Base-by-base conservation (phyloP, 306 rosid species). In the Vigna nakashimae region DNA sequence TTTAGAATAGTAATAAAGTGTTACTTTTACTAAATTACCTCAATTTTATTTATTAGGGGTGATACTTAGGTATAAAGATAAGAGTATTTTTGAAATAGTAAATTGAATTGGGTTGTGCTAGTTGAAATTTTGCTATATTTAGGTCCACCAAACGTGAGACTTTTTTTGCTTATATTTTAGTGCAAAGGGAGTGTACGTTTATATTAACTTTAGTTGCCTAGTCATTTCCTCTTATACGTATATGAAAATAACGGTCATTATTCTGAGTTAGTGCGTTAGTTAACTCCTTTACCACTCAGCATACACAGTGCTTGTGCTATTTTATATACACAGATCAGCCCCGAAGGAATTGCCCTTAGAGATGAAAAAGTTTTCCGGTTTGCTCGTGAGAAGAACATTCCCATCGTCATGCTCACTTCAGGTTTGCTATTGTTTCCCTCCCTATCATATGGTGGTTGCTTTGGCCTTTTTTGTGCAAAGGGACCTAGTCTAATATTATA, bases 331-430 rank as follows among this genome's bases (percentile, higher is more conserved):
- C 91, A 94, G 98, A 87, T 94, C 64, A 94, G 97, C 89, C 91
- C 98, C 67, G 87, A 84, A 6, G 98, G 98, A 84, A 72, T 94
- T 75, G 82, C 90, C 53, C 76, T 17, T 8, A 89, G 98, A 80
- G 98, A 94, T 80, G 98, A 94, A 82, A 94, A 88, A 89, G 97
- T 94, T 69, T 94, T 94, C 82, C 80, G 75, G 70, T 90, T 90
- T 84, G 94, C 97, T 67, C 92, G 89, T 4, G 89, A 82, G 72
- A 94, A 87, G 79, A 83, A 86, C 84, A 71, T 94, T 85, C 97
- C 97, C 15, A 88, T 94, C 72, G 83, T 94, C 85, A 94, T 92
- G 98, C 98, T 92, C 66, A 94, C 98, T 78, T 94, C 98, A 88
- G 97, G 98, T 94, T 42, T 82, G 16, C 78, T 46, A 7, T 65